Conservation (phyloP, 2,329 filamentous ascomycete genomes). For the Macroventuria anomochaeta region DNA sequence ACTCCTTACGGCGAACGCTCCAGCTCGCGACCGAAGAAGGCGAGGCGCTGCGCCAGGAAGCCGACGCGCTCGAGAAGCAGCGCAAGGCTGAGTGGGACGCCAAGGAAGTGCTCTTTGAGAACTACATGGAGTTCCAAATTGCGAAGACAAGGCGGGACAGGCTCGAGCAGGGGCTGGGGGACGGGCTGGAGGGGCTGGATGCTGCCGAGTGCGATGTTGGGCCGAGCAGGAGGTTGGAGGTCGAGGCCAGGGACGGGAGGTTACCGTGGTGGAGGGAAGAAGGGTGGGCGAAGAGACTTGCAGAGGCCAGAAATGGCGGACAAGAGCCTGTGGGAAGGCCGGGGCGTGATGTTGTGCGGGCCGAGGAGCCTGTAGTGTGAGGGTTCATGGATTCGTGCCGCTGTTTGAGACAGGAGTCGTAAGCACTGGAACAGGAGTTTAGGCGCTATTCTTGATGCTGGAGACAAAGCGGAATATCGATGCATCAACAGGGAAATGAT, state of each 20-base stretch:
- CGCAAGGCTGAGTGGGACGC: constrained; percentile 78
- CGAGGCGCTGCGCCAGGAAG: constrained; percentile 68
- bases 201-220: constrained; percentile 48
- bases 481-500: neutral
- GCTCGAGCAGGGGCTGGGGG: constrained; percentile 42
- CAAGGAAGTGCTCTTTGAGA: constrained; percentile 80
- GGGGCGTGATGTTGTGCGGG: neutral
- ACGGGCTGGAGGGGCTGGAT: constrained; percentile 38
- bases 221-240: constrained; percentile 40
- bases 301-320: neutral
- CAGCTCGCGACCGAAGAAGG: constrained; percentile 75
- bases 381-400: neutral
- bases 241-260: constrained; percentile 32
- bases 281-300: constrained; percentile 20
- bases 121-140: constrained; percentile 74
- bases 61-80: constrained; percentile 68
- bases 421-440: neutral
- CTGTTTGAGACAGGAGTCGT: neutral
- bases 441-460: neutral
- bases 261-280: constrained; percentile 47
- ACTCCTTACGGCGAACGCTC: constrained; percentile 66
- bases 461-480: neutral
- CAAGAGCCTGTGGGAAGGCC: neutral
- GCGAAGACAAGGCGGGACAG: constrained; percentile 45
- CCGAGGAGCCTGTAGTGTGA: neutral